Percentiles rank a stretch among this genome's conserved stretches.
Evolutionary conservation across 2,329 filamentous ascomycete genomes (phyloP).

Genomic region (Colletotrichum sp.): DNA sequence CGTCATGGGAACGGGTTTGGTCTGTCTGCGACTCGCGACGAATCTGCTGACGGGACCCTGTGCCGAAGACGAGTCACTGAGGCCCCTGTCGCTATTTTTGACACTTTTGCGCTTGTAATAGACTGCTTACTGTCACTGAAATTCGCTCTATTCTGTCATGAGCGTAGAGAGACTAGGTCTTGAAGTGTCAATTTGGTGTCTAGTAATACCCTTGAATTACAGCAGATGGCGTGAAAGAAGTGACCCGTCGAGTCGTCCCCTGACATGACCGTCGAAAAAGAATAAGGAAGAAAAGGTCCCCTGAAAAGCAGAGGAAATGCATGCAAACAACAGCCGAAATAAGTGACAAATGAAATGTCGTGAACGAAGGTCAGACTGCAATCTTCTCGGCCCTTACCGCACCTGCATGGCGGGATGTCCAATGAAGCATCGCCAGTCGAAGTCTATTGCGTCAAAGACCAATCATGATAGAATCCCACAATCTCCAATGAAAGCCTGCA

Average conservation of each 20-base stretch:
- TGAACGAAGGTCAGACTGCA: background rate
- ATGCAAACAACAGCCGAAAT: background rate
- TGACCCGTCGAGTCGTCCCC: background rate
- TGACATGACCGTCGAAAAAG: background rate
- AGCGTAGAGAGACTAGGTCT: background rate
- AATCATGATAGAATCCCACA: background rate
- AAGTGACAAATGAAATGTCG: background rate
- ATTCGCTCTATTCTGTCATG: background rate
- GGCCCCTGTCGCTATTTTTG: background rate
- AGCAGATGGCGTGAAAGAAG: background rate
- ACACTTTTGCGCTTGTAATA: background rate
- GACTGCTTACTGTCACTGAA: background rate
- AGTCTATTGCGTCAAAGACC: slow-evolving; percentile 1
- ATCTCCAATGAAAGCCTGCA: slow-evolving; percentile 6
- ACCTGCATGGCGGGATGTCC: background rate
- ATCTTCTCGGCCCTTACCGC: background rate
- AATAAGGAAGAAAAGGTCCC: background rate
- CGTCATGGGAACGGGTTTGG: background rate
- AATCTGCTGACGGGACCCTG: slow-evolving; percentile 2
- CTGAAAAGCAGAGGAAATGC: background rate
- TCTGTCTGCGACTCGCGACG: background rate
- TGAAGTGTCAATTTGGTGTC: background rate
- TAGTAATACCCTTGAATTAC: background rate
- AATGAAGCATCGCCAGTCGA: slow-evolving; percentile 3
- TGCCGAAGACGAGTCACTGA: background rate